phyloP scores from a whole-genome alignment of 371 early-diverging fungal species.

The Rhizomucor miehei region DNA sequence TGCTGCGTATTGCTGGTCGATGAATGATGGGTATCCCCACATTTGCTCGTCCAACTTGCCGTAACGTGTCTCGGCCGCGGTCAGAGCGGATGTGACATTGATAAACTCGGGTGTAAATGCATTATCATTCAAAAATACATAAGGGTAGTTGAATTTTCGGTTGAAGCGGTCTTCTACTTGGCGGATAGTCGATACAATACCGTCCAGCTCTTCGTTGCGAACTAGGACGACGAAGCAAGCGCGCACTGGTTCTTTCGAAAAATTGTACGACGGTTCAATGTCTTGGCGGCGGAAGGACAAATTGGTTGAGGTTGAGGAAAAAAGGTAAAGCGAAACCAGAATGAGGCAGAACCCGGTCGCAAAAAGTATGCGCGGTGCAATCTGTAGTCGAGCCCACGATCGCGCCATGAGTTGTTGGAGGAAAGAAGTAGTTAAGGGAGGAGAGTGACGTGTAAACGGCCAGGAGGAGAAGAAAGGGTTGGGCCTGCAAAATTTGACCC shows the following conservation, averaged over 20 bases:
- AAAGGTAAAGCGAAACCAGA: constrained; percentile 1
- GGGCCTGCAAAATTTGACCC: too few species aligned
- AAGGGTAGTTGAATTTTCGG: constrained; percentile 81
- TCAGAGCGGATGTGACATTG: constrained; percentile 51
- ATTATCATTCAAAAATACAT: constrained; percentile 85
- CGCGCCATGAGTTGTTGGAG: constrained; percentile 1
- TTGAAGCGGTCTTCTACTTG: constrained; percentile 88
- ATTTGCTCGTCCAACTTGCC: constrained; percentile 48
- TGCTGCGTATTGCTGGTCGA: constrained; percentile 69
- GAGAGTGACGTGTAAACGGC: too few species aligned
- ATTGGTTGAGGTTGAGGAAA: neutral
- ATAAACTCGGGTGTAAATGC: constrained; percentile 77
- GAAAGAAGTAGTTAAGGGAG: neutral
- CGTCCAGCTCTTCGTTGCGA: constrained; percentile 76
- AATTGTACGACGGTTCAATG: neutral
- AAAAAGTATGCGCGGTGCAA: constrained; percentile 3
- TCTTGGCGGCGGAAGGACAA: neutral
- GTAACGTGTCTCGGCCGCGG: constrained; percentile 50
- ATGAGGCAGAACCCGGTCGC: neutral
- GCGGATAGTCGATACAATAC: constrained; percentile 66
- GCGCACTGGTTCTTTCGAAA: constrained; percentile 22
- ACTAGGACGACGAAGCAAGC: constrained; percentile 66
- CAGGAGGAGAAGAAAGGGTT: neutral
- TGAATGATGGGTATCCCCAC: constrained; percentile 87
- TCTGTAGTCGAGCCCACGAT: too few species aligned